Percentiles rank a stretch among this genome's conserved stretches.
Conservation (phyloP, 2,329 filamentous ascomycete genomes). For the Rhytidhysteron rufulum region DNA sequence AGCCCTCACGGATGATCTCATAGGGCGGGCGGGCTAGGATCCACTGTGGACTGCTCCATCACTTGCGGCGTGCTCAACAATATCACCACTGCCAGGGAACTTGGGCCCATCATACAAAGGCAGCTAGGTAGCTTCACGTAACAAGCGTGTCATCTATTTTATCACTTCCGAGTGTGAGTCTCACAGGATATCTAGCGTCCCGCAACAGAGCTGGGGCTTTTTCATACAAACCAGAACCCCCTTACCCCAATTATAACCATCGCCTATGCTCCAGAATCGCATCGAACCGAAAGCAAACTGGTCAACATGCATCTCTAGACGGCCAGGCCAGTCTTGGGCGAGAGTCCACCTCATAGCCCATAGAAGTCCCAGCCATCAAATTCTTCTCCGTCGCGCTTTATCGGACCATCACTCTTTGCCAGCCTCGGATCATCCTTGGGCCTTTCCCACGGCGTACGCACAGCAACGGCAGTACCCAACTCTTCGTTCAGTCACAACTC, state of each 20-base stretch:
- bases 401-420: slow-evolving; percentile 10
- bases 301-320: slow-evolving; percentile 6
- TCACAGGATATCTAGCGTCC: slow-evolving; percentile 19
- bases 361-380: slow-evolving; percentile 66
- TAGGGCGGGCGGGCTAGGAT: neutral
- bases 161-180: neutral
- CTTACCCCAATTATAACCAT: slow-evolving; percentile 17
- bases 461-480: slow-evolving; percentile 31
- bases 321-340: slow-evolving; percentile 1
- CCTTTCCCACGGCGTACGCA: slow-evolving; percentile 35
- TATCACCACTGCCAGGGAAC: neutral
- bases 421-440: slow-evolving; percentile 6
- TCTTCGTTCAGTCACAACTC: slow-evolving; percentile 72
- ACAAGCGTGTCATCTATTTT: neutral
- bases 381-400: slow-evolving; percentile 17
- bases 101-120: neutral
- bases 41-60: too few relatives aligned
- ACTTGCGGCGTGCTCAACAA: too few relatives aligned
- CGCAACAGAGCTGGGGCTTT: slow-evolving; percentile 21
- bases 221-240: slow-evolving; percentile 19
- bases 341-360: slow-evolving; percentile 45
- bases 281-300: slow-evolving; percentile 11
- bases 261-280: slow-evolving; percentile 18
- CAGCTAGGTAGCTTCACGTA: neutral
- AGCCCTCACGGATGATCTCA: neutral